phyloP scores from a whole-genome alignment of 805 yeast species.

The Yamadazyma paraphyllophila region DNA sequence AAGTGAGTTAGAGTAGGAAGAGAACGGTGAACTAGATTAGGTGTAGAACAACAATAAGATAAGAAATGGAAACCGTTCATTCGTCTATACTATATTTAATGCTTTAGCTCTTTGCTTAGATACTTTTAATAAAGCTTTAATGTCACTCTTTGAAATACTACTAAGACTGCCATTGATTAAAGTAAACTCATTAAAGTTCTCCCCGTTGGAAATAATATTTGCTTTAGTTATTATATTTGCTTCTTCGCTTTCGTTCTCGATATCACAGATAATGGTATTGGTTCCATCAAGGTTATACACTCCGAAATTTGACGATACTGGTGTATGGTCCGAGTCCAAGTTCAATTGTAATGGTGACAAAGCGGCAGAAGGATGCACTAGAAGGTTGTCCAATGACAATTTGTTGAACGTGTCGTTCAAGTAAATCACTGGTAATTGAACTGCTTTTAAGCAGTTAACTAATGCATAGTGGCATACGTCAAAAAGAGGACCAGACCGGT shows the following conservation, averaged over 20 bases:
- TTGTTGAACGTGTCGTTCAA: conserved; percentile 10
- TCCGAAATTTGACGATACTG: conserved; percentile 16
- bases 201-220: conserved; percentile 9
- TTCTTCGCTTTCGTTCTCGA: conserved; percentile 17
- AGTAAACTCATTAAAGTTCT: conserved; percentile 23
- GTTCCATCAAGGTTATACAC: conserved; percentile 10
- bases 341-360: conserved; percentile 7
- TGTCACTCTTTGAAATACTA: conserved; percentile 42
- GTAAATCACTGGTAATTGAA: conserved; percentile 65
- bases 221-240: conserved; percentile 11
- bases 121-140: conserved; percentile 47
- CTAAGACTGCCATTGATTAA: conserved; percentile 50
- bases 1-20: neutral
- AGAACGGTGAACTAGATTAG: no score
- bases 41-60: no score
- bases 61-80: neutral
- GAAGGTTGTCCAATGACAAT: conserved; percentile 7
- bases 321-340: neutral
- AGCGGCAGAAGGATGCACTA: conserved; percentile 2
- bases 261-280: conserved; percentile 13
- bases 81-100: neutral
- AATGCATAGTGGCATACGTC: conserved; percentile 75
- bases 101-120: conserved; percentile 45
- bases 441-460: conserved; percentile 56
- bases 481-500: conserved; percentile 76